These are phyloP conservation scores for Hemileccinum rubropunctum DNA, from an alignment of 768 basidiomycete genomes.

Conservation along the genomic window DNA sequence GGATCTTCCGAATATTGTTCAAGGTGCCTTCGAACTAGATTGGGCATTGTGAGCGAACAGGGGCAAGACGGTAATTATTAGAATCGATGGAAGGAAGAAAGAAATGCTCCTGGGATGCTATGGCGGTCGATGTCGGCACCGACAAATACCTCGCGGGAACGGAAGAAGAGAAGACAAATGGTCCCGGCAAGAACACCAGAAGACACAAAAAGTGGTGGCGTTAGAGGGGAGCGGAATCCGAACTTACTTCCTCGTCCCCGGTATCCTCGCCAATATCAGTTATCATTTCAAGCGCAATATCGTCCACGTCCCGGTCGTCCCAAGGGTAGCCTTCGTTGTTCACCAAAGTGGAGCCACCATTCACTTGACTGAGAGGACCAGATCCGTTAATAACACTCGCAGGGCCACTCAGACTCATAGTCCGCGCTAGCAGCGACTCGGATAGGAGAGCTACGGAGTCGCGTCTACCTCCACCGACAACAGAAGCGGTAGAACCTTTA, in stretches of 20 bases:
- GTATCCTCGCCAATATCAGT: conserved; percentile 56
- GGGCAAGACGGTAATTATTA: not conserved
- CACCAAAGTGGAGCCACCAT: conserved; percentile 21
- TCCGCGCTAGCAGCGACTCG: conserved; percentile 15
- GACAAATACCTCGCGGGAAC: not conserved
- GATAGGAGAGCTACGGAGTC: conserved; percentile 16
- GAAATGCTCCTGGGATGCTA: not conserved
- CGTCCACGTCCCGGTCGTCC: conserved; percentile 47
- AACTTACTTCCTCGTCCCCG: conserved; percentile 67
- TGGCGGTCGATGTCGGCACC: not conserved
- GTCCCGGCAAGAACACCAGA: not conserved
- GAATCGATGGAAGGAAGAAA: not conserved
- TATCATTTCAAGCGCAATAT: conserved; percentile 70
- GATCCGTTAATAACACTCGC: conserved; percentile 20
- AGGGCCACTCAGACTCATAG: conserved; percentile 10
- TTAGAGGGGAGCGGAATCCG: not conserved
- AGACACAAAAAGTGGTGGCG: not conserved
- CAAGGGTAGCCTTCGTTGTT: conserved; percentile 22
- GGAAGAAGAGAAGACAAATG: not conserved
- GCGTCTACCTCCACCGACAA: conserved; percentile 13
- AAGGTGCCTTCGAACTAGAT: conserved; percentile 45
- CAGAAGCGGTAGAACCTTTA: conserved; percentile 20
- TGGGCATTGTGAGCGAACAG: conserved; percentile 2
- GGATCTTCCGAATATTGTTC: conserved; percentile 39
- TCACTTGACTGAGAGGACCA: conserved; percentile 19